A percentile compares a stretch with the other conserved stretches of the same genome.
phyloP scores from a whole-genome alignment of 2,329 filamentous ascomycete species.

The Tolypocladium tundrense region DNA sequence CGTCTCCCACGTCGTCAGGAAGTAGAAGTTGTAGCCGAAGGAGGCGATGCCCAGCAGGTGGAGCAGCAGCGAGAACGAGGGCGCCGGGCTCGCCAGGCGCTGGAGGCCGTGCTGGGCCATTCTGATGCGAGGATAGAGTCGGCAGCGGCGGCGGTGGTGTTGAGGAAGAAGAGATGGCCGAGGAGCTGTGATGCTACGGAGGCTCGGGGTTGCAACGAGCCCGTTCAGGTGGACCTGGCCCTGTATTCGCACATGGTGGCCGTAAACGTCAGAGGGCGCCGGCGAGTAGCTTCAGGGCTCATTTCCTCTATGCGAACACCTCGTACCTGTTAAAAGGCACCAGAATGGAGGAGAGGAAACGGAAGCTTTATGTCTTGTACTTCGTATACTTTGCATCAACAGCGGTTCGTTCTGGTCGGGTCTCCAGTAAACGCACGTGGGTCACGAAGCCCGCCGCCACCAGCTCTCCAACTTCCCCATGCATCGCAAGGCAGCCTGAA shows the following conservation, averaged over 20 bases:
- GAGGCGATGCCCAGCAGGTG: slow-evolving; percentile 46
- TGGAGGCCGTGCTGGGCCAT: slow-evolving; percentile 52
- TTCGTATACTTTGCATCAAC: too few species aligned
- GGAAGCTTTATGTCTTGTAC: too few species aligned
- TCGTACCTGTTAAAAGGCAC: not conserved
- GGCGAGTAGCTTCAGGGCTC: too few species aligned
- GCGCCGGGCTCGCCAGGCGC: slow-evolving; percentile 54
- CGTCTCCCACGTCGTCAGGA: slow-evolving; percentile 37
- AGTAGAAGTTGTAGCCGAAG: slow-evolving; percentile 43
- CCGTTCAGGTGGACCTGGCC: not conserved
- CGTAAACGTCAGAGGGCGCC: too few species aligned
- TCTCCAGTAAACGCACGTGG: not conserved
- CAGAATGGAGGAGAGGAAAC: not conserved
- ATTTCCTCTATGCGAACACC: too few species aligned
- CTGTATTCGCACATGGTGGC: not conserved
- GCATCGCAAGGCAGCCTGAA: not conserved
- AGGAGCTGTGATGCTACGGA: not conserved
- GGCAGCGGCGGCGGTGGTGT: not conserved
- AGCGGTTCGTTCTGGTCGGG: too few species aligned
- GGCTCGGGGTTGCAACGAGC: not conserved
- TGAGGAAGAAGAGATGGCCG: not conserved
- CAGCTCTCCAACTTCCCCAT: not conserved
- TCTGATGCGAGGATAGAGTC: slow-evolving; percentile 1
- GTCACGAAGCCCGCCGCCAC: not conserved
- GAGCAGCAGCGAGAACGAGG: slow-evolving; percentile 49